Evolutionary conservation across 805 yeast genomes (phyloP), one percentile per base, ranked within the genome.

Genomic region (Cyberlindnera mississippiensis): DNA sequence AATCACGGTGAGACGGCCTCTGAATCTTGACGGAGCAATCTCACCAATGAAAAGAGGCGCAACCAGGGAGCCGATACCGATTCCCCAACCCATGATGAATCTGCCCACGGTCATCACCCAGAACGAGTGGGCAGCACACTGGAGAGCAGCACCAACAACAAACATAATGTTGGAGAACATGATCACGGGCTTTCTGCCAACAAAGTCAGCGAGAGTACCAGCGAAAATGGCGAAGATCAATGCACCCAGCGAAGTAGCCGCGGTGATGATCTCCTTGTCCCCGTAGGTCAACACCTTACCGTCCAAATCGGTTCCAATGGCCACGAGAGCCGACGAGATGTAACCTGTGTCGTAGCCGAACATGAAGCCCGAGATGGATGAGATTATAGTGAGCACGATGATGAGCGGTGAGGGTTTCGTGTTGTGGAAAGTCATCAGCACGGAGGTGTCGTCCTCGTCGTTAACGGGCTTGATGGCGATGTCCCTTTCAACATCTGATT

Each of bases 301-400:
- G 50, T 40, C 48, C 48, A 91, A 73, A 59, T 86, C 96, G 5
- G 79, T 76, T 11, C 90, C 89, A 36, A 91, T 80, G 28, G 89
- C 79, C 16, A 90, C 96, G 55, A 91, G 71, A 0, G 97, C 97
- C 15, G 95, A 82, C 4, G 98, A 91, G 32, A 91, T 90, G 64
- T 91, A 91, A 52, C 98, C 98, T 1, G 98, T 91, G 63, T 91
- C 99, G 59, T 91, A 91, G 52, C 99, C 99, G 65, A 91, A 91
- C 88, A 91, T 79, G 65, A 90, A 88, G 2, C 98, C 98, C 0
- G 96, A 89, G 48, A 91, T 82, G 7, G 96, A 89, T 0, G 96
- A 79, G 20, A 81, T 80, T 38, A 81, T 69, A 1, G 96, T 85
- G 39, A 89, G 64, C 20, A 76, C 64, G 18, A 88, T 66, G 37